These are phyloP conservation scores for Candida stauntonica DNA, from an alignment of 805 yeast genomes.

Conservation along the genomic window DNA sequence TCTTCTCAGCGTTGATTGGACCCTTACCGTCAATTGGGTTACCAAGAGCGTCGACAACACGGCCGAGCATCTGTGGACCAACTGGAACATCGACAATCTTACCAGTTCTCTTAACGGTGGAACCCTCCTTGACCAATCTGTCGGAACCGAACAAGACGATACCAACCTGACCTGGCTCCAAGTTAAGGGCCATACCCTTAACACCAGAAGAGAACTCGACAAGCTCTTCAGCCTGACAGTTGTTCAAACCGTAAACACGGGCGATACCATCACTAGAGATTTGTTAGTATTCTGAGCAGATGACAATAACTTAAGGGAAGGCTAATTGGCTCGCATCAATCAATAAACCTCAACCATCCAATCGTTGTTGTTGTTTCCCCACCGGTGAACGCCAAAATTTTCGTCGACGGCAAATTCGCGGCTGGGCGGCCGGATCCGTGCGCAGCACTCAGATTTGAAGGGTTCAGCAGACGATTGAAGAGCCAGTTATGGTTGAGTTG, in stretches of 20 bases:
- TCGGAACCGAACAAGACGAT: conserved; percentile 99
- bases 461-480: too few relatives aligned
- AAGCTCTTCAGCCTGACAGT: conserved; percentile 99
- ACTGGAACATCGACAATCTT: conserved; percentile 98
- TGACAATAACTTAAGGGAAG: not conserved
- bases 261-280: conserved; percentile 97
- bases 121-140: conserved; percentile 98
- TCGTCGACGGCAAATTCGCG: too few relatives aligned
- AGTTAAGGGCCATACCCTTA: conserved; percentile 99
- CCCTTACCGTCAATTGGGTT: conserved; percentile 99
- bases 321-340: not conserved
- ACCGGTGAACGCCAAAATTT: too few relatives aligned
- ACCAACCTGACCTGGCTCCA: conserved; percentile 99
- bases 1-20: conserved; percentile 81
- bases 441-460: too few relatives aligned
- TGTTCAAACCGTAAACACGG: conserved; percentile 99
- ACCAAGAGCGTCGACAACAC: conserved; percentile 99
- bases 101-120: conserved; percentile 99
- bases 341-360: not conserved
- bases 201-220: conserved; percentile 99
- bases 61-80: conserved; percentile 96
- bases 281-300: conserved; percentile 33
- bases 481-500: too few relatives aligned
- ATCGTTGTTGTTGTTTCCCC: too few relatives aligned
- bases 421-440: too few relatives aligned